Percentiles rank a stretch among this genome's conserved stretches.
These are phyloP conservation scores for Podila epicladia DNA, from an alignment of 192 early-diverging fungal genomes.

Conservation along the genomic window DNA sequence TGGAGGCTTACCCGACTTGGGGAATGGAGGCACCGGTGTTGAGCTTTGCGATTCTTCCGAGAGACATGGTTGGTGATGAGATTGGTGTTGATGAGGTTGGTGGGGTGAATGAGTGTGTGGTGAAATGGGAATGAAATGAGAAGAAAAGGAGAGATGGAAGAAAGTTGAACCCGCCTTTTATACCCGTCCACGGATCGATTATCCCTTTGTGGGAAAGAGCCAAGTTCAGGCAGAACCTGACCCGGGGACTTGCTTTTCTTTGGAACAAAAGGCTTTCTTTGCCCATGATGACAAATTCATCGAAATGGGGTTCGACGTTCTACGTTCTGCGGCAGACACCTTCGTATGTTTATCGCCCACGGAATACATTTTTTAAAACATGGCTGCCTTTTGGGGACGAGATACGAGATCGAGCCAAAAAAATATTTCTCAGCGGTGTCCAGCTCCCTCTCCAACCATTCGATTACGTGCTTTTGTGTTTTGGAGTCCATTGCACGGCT, in stretches of 20 bases:
- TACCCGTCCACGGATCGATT: background rate
- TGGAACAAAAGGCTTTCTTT: background rate
- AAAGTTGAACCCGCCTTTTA: background rate
- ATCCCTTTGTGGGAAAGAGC: background rate
- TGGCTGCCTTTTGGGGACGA: no score
- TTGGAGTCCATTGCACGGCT: no score
- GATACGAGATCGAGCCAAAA: no score
- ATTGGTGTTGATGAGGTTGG: background rate
- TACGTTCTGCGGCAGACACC: background rate
- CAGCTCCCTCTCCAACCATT: no score
- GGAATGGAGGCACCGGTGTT: slow-evolving; percentile 74
- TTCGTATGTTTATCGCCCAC: no score
- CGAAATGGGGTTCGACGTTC: background rate
- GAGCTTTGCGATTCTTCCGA: slow-evolving; percentile 59
- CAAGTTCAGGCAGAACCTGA: background rate
- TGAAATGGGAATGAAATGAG: background rate
- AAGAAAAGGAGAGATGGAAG: background rate
- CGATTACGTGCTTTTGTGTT: no score
- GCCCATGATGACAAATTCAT: background rate
- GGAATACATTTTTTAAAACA: no score
- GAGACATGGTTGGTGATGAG: slow-evolving; percentile 22
- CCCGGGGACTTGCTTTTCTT: no score
- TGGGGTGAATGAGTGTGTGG: background rate
- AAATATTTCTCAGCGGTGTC: no score
- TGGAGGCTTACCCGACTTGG: slow-evolving; percentile 57